A percentile compares a stretch with the other conserved stretches of the same genome.
These are phyloP conservation scores for Westerdykella aurantiaca DNA, from an alignment of 2,329 filamentous ascomycete genomes.

Conservation along the genomic window DNA sequence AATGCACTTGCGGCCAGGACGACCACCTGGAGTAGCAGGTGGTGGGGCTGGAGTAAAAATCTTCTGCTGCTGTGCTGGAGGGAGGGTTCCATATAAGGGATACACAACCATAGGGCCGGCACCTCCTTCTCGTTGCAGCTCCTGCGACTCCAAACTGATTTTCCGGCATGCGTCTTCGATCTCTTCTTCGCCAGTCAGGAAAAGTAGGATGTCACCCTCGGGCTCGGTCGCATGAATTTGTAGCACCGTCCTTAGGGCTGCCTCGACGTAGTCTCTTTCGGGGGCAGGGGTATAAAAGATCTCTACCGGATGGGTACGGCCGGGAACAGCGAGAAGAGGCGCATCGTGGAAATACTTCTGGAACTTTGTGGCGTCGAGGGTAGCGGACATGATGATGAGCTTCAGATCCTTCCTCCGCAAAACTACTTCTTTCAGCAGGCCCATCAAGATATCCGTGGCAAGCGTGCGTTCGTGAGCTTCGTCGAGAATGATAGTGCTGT, in stretches of 20 bases:
- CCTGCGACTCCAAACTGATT: conserved; percentile 83
- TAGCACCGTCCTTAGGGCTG: conserved; percentile 85
- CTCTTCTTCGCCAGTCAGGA: conserved; percentile 96
- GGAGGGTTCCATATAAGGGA: conserved; percentile 87
- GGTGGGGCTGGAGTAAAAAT: conserved; percentile 89
- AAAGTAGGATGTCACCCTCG: conserved; percentile 88
- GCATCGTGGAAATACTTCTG: conserved; percentile 96
- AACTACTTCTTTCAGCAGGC: conserved; percentile 85
- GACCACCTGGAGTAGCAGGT: conserved; percentile 66
- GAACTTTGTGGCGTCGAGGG: conserved; percentile 94
- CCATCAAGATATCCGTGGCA: conserved; percentile 90
- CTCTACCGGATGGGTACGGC: conserved; percentile 92
- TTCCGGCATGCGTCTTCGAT: conserved; percentile 95
- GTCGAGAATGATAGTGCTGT: conserved; percentile 96
- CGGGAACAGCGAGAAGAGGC: conserved; percentile 86
- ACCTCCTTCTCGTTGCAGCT: conserved; percentile 85
- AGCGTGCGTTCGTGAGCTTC: conserved; percentile 98
- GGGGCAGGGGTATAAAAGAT: conserved; percentile 98
- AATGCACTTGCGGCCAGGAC: conserved; percentile 88
- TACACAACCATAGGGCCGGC: conserved; percentile 86
- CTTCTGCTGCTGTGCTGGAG: conserved; percentile 85
- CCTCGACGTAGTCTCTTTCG: conserved; percentile 94
- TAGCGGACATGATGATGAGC: conserved; percentile 93
- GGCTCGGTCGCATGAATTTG: conserved; percentile 93
- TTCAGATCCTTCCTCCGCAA: conserved; percentile 83